phyloP scores from a whole-genome alignment of 2,329 filamentous ascomycete genomes.

The Verticillium nonalfalfae region DNA sequence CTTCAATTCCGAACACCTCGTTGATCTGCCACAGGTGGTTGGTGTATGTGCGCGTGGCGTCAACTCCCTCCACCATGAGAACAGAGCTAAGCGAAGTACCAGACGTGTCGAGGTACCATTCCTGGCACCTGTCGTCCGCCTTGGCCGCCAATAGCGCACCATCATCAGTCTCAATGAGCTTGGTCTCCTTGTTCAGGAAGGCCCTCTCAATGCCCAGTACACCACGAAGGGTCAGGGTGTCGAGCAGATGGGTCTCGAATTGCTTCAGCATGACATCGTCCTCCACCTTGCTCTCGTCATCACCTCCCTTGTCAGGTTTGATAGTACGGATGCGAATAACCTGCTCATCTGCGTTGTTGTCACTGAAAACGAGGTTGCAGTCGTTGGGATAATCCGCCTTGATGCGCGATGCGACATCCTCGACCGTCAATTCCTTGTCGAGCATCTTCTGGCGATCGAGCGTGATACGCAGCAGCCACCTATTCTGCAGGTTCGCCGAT shows the following conservation, averaged over 20 bases:
- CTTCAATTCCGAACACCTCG: conserved; percentile 94
- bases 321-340: conserved; percentile 89
- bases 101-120: conserved; percentile 94
- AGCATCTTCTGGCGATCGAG: conserved; percentile 91
- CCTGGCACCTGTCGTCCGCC: conserved; percentile 68
- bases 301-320: conserved; percentile 59
- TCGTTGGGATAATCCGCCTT: conserved; percentile 83
- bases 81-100: conserved; percentile 83
- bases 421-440: conserved; percentile 86
- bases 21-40: conserved; percentile 96
- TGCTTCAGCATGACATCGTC: conserved; percentile 92
- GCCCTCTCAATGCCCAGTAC: conserved; percentile 83
- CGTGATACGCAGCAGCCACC: conserved; percentile 91
- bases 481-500: conserved; percentile 68
- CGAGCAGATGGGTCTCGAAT: conserved; percentile 83
- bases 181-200: conserved; percentile 80
- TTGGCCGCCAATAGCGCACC: conserved; percentile 71
- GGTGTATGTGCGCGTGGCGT: conserved; percentile 78
- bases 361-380: conserved; percentile 90
- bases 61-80: conserved; percentile 80
- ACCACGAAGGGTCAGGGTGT: conserved; percentile 85
- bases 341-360: conserved; percentile 94
- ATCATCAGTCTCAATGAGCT: conserved; percentile 59
- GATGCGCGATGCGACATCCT: conserved; percentile 84
- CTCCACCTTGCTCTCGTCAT: conserved; percentile 60